Percentiles rank a stretch among this genome's conserved stretches.
Conservation (phyloP, 176 grass and related monocot genomes). For the Secale cereale region DNA sequence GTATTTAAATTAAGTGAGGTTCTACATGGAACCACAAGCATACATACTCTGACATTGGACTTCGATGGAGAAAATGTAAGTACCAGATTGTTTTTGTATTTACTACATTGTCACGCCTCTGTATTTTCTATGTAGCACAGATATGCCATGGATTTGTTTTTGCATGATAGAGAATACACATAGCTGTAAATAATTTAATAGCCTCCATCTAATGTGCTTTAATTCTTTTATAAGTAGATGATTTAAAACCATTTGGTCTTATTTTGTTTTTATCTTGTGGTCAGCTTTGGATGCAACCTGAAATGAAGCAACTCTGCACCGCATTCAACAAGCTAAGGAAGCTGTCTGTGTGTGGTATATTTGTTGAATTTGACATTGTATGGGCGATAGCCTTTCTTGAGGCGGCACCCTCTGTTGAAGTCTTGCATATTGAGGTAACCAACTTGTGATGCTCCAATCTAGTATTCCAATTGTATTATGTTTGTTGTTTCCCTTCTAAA, state of each 20-base stretch:
- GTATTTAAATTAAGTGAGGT: not conserved
- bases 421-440: not conserved
- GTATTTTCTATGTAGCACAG: too few relatives aligned
- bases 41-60: not conserved
- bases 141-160: too few relatives aligned
- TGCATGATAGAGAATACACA: too few relatives aligned
- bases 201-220: too few relatives aligned
- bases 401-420: not conserved
- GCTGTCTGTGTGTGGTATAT: not conserved
- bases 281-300: not conserved
- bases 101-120: too few relatives aligned
- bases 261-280: not conserved
- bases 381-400: not conserved
- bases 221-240: too few relatives aligned
- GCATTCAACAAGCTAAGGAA: not conserved
- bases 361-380: not conserved
- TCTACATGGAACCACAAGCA: not conserved
- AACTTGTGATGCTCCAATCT: too few relatives aligned
- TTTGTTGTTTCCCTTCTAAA: too few relatives aligned
- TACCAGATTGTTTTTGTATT: not conserved
- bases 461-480: too few relatives aligned
- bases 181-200: not conserved
- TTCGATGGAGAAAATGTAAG: conserved; percentile 6
- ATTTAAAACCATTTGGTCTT: too few relatives aligned
- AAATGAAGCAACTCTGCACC: too few relatives aligned